phyloP scores from a whole-genome alignment of 345 rosid genomes.

The Dipteronia sinensis region DNA sequence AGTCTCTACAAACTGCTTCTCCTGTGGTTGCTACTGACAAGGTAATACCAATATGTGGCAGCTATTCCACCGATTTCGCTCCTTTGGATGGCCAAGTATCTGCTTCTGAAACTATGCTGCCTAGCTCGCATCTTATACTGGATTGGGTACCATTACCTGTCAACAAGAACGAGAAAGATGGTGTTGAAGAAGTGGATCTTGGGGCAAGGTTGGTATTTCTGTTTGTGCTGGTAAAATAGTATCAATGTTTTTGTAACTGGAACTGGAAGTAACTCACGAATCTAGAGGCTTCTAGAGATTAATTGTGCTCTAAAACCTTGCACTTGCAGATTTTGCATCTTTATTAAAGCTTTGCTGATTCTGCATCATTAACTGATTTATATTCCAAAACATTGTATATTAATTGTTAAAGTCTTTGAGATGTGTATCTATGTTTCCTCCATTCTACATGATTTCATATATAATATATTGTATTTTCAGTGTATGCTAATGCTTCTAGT shows the following conservation, averaged over 20 bases:
- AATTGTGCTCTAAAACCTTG: background rate
- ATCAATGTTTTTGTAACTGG: too few relatives aligned
- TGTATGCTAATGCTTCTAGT: constrained; percentile 18
- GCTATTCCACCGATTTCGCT: constrained; percentile 35
- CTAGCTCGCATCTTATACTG: constrained; percentile 63
- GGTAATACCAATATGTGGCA: constrained; percentile 21
- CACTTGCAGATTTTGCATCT: background rate
- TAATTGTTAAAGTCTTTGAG: background rate
- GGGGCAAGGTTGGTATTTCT: constrained; percentile 74
- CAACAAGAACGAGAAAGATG: constrained; percentile 36
- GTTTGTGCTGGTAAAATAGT: constrained; percentile 3
- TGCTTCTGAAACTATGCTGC: constrained; percentile 44
- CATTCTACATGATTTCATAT: background rate
- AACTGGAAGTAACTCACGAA: background rate
- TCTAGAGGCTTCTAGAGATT: background rate
- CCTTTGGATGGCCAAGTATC: constrained; percentile 45
- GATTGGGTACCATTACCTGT: constrained; percentile 79
- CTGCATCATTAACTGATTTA: background rate
- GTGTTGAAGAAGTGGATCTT: constrained; percentile 58
- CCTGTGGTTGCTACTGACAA: constrained; percentile 31
- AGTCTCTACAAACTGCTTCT: constrained; percentile 33
- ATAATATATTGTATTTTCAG: background rate
- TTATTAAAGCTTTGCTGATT: background rate
- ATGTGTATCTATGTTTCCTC: background rate
- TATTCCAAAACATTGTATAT: background rate